Conservation (phyloP, 2,329 filamentous ascomycete genomes). For the Penicillium sp. region DNA sequence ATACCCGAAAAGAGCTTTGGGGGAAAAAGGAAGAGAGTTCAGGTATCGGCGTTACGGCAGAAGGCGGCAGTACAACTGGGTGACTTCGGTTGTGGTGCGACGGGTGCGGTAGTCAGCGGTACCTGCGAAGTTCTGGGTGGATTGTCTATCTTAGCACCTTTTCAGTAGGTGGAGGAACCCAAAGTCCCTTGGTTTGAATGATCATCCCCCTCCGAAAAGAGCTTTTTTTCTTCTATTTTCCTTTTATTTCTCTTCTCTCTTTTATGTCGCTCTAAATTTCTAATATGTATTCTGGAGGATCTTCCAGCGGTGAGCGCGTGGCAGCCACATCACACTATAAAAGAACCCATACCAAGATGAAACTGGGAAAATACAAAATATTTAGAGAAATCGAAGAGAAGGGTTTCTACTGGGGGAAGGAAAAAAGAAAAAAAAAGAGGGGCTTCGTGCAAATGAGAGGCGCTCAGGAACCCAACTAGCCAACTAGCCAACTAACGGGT, state of each 20-base stretch:
- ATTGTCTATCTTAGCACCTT: slow-evolving; percentile 24
- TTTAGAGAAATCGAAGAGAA: background rate
- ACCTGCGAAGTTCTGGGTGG: slow-evolving; percentile 3
- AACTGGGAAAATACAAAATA: background rate
- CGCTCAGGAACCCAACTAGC: slow-evolving; percentile 10
- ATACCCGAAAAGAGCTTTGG: slow-evolving; percentile 10
- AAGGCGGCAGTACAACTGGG: slow-evolving; percentile 5
- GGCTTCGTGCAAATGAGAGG: slow-evolving; percentile 7
- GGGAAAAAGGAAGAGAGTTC: slow-evolving; percentile 12
- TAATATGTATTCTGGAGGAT: slow-evolving; percentile 1
- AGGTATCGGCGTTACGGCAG: slow-evolving; percentile 16
- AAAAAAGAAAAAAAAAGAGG: background rate
- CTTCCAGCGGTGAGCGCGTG: slow-evolving; percentile 10
- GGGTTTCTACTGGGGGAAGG: background rate
- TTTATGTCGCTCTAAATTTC: background rate
- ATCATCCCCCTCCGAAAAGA: slow-evolving; percentile 12
- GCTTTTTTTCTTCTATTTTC: background rate
- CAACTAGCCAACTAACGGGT: slow-evolving; percentile 10
- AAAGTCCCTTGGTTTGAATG: slow-evolving; percentile 20
- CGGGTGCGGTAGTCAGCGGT: slow-evolving; percentile 4
- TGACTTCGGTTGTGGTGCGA: slow-evolving; percentile 3
- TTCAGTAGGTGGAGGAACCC: slow-evolving; percentile 19
- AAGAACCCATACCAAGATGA: background rate
- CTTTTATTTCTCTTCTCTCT: background rate
- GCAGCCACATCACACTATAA: slow-evolving; percentile 9